These are phyloP conservation scores for Spatholobus suberectus DNA, from an alignment of 306 rosid species.

Conservation along the genomic window DNA sequence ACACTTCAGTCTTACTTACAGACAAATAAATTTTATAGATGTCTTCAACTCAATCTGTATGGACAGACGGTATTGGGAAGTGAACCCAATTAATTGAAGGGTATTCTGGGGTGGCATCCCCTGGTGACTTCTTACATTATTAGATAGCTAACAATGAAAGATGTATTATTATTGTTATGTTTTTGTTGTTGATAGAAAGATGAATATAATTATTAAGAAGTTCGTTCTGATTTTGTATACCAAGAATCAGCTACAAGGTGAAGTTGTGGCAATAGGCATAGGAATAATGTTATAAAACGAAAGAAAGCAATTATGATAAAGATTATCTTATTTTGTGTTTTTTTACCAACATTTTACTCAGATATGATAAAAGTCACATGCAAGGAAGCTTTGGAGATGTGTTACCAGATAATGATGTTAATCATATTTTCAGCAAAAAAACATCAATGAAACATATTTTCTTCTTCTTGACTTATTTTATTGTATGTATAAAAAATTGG, in stretches of 20 bases:
- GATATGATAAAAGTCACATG: background rate
- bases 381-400: background rate
- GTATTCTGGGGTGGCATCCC: background rate
- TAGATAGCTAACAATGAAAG: background rate
- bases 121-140: background rate
- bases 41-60: background rate
- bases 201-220: background rate
- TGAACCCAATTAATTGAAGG: background rate
- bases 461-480: background rate
- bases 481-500: background rate
- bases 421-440: slow-evolving; percentile 5
- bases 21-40: background rate
- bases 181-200: background rate
- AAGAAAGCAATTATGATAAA: background rate
- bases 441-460: background rate
- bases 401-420: background rate
- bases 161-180: background rate
- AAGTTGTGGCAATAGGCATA: background rate
- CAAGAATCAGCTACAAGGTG: background rate
- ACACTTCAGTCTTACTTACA: background rate
- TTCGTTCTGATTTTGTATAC: background rate
- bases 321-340: background rate
- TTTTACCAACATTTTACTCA: background rate
- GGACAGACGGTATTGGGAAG: background rate
- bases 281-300: background rate